Base-by-base conservation (phyloP, 2,329 filamentous ascomycete species). In the Pyrenophora tritici-repentis region DNA sequence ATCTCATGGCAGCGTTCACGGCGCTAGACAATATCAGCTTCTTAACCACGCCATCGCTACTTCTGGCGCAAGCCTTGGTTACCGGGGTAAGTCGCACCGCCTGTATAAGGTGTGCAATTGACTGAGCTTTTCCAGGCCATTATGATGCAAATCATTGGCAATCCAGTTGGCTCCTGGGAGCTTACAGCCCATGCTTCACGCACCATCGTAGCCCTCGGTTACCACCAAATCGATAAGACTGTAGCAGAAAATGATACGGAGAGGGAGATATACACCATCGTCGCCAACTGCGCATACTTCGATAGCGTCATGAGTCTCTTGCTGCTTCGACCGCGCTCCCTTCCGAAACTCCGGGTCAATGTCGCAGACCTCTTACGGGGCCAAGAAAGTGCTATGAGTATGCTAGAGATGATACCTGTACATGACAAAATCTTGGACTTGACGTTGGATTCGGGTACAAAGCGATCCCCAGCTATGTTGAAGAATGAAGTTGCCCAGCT, bases 61-160 rank as follows among this genome's bases (percentile, higher is more conserved):
- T 68, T 9, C 35, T 72, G 3, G 60, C 66, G 9, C 69, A 71
- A 34, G 68, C 57, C 1, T 50, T 72, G 24, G 56, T 72, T 9
- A 66, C 66, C 6, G 69, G 67, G 1, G 67, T 68, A 50, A 53
- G 65, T 63, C 42, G 13, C 20, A 7, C 1, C 16, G 5, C 14
- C 5, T 29, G 3, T 9, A 1, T 18, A 31, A 33, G 5, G 16
- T 14, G 8, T 17, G n/a, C 17, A 12, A 17, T 32, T 18, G 12
- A 43, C 44, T 53, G n/a, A 50, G 1, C 4, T 12, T 32, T n/a
- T 14, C n/a, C 20, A 68, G 62, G 63, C 65, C 29, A 59, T 67
- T 34, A 58, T 71, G 40, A 66, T 71, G 62, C 67, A 71, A 38
- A 65, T 70, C 10, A 59, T 70, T 6, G 69, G 69, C 2, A 71